Evolutionary conservation across 345 rosid genomes (phyloP), one percentile per base, ranked within the genome.

Genomic region (Isatis tinctoria): DNA sequence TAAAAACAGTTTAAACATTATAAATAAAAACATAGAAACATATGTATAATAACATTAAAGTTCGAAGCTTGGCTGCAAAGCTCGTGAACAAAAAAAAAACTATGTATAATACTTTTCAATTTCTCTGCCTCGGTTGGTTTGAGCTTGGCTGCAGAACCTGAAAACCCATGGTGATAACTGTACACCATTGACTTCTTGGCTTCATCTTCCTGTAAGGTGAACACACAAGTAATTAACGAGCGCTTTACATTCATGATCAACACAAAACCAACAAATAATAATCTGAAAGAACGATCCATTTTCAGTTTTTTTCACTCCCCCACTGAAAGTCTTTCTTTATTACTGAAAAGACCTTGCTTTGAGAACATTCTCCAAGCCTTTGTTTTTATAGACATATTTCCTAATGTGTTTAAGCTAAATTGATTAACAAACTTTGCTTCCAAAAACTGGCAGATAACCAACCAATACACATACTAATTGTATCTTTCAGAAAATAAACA

Each of bases 101-200:
- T n/a, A 33, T 32, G 43, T 5, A 41, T 14, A 2, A 24, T 65
- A 73, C 76, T 56, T 56, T 65, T 64, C 58, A 84, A 53, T 48
- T 33, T 60, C 48, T 69, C 67, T 1, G 82, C 85, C 17, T 85
- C 74, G 2, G 69, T 78, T 2, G 83, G 82, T n/a, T 52, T 81
- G 37, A 88, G 79, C 61, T 69, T 59, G 3, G 93, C 93, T 32
- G 87, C 83, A 32, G 86, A 86, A 45, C 93, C 93, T 39, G 85
- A 84, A 63, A 88, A 80, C 8, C 76, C 74, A 16, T 71, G 78
- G 30, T 74, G 69, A 68, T 82, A 86, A 20, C 88, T 81, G 78
- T 83, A 88, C 24, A 86, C 27, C 39, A 88, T 73, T 24, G 90
- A 78, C 22, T 79, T 74, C 9, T 47, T 36, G 9, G 87, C 85